phyloP scores from a whole-genome alignment of 2,329 filamentous ascomycete species.

The Colletotrichum siamense region DNA sequence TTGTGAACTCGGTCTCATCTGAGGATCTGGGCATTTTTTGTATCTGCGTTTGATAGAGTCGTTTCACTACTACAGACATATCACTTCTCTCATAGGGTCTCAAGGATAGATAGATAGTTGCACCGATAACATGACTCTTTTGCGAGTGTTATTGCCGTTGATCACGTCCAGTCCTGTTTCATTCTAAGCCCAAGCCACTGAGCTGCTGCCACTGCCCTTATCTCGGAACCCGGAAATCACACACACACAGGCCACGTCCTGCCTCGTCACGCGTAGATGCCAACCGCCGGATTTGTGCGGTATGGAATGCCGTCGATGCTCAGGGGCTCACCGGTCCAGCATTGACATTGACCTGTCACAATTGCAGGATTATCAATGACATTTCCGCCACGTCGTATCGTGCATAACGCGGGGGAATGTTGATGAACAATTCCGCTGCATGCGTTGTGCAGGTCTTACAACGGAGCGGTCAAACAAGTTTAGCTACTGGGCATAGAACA shows the following conservation, averaged over 20 bases:
- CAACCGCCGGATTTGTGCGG: background rate
- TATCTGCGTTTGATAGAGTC: background rate
- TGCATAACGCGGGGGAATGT: background rate
- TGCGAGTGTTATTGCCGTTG: background rate
- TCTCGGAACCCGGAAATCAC: conserved; percentile 6
- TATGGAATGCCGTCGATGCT: background rate
- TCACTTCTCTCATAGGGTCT: background rate
- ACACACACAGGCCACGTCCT: background rate
- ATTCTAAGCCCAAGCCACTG: background rate
- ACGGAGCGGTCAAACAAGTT: background rate
- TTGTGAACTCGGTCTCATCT: background rate
- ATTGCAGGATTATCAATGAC: background rate
- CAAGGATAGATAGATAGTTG: background rate
- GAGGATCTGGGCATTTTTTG: background rate
- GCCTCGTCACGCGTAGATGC: background rate
- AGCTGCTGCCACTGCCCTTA: background rate
- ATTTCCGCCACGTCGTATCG: background rate
- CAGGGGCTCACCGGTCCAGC: background rate
- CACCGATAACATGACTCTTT: background rate
- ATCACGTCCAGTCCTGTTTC: background rate
- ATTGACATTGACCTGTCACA: background rate
- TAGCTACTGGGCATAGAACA: background rate
- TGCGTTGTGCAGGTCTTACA: background rate
- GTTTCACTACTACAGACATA: background rate
- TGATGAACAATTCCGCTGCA: background rate